Evolutionary conservation across 371 early-diverging fungal species (phyloP).

Genomic region (Mortierella sp.): DNA sequence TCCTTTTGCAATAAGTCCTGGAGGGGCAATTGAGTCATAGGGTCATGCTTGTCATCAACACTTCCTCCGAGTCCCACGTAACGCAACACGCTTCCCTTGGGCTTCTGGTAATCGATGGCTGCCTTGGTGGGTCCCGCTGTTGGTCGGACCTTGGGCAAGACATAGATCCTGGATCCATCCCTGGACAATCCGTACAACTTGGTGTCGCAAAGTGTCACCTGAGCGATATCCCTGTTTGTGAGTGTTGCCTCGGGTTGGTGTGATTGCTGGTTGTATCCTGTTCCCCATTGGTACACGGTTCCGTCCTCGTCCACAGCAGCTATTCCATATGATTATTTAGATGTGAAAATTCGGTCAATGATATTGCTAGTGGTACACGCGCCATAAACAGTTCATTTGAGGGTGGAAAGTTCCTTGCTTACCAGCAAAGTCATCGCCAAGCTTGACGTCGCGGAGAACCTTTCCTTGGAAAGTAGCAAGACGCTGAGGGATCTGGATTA

Average conservation of each 20-base stretch:
- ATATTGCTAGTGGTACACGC: too few species aligned
- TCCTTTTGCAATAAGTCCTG: constrained; percentile 34
- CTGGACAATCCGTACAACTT: constrained; percentile 39
- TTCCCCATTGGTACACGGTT: constrained; percentile 59
- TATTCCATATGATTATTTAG: constrained; percentile 10
- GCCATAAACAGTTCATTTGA: not conserved
- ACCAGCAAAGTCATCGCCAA: constrained; percentile 58
- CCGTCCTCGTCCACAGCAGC: constrained; percentile 58
- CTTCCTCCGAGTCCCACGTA: constrained; percentile 49
- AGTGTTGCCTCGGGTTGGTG: constrained; percentile 49
- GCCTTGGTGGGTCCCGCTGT: constrained; percentile 39
- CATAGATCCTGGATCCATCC: constrained; percentile 42
- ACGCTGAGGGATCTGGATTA: constrained; percentile 53
- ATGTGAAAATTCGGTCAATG: not conserved
- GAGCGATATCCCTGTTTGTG: constrained; percentile 43
- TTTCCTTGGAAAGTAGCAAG: constrained; percentile 48
- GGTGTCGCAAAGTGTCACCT: constrained; percentile 45
- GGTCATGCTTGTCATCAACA: constrained; percentile 16
- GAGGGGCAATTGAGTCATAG: constrained; percentile 40
- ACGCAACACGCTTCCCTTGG: constrained; percentile 27
- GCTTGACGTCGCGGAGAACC: constrained; percentile 52
- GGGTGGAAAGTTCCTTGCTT: not conserved
- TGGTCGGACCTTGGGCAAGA: constrained; percentile 52
- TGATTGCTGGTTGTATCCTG: constrained; percentile 37
- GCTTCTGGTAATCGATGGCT: constrained; percentile 37